phyloP scores from a whole-genome alignment of 108 stramenopile species.

The Thalassiosira profunda region DNA sequence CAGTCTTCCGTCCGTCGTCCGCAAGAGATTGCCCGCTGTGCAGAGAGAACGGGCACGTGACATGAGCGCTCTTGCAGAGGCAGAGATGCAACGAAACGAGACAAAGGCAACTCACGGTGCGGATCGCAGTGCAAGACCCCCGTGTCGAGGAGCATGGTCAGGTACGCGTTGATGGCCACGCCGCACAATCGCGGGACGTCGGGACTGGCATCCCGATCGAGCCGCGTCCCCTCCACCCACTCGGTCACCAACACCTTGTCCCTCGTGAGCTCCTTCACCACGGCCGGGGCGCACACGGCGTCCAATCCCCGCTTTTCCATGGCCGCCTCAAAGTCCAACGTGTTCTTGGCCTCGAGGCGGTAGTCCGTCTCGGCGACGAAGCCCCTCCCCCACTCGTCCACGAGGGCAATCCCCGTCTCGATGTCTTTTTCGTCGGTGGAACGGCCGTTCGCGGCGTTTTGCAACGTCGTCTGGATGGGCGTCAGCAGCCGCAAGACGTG shows the following conservation, averaged over 20 bases:
- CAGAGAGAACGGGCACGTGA: not conserved
- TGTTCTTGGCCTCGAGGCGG: slow-evolving; percentile 80
- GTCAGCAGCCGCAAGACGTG: slow-evolving; percentile 83
- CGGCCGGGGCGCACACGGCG: slow-evolving; percentile 83
- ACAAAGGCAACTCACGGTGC: slow-evolving; percentile 26
- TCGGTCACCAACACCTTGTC: slow-evolving; percentile 90
- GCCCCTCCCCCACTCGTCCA: slow-evolving; percentile 93
- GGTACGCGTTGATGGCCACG: slow-evolving; percentile 86
- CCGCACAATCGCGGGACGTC: slow-evolving; percentile 87
- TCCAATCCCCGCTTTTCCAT: slow-evolving; percentile 77
- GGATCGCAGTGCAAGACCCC: slow-evolving; percentile 77
- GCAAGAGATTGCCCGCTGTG: slow-evolving; percentile 76
- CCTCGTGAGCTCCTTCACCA: slow-evolving; percentile 62
- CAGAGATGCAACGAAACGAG: not conserved
- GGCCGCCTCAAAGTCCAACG: slow-evolving; percentile 64
- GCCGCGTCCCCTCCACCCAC: slow-evolving; percentile 92
- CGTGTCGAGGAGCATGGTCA: slow-evolving; percentile 87
- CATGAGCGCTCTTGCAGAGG: not conserved
- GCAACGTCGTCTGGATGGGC: slow-evolving; percentile 72
- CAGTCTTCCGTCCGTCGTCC: slow-evolving; percentile 82
- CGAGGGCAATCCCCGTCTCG: slow-evolving; percentile 64
- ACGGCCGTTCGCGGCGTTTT: slow-evolving; percentile 61
- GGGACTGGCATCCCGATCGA: slow-evolving; percentile 64
- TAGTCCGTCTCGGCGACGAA: slow-evolving; percentile 95
- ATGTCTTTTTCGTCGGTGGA: slow-evolving; percentile 61